Evolutionary conservation across 257 asterid species (phyloP).

Genomic region (Galeopsis tetrahit): DNA sequence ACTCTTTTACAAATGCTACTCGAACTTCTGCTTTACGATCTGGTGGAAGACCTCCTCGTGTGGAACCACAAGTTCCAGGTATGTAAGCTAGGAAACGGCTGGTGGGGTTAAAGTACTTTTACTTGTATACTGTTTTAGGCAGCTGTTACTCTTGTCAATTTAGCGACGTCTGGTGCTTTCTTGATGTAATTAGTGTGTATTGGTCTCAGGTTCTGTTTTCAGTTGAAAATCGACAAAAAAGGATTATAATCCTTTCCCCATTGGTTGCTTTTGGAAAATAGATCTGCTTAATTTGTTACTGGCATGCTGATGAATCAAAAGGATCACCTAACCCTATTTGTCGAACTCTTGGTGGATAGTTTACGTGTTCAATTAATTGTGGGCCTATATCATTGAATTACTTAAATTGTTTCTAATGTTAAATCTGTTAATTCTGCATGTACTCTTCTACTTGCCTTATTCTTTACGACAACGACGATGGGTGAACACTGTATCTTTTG

Average conservation of each 20-base stretch:
- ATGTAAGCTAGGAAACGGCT: constrained; percentile 1
- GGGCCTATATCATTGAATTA: background rate
- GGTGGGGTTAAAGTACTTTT: background rate
- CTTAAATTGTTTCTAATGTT: background rate
- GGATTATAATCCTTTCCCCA: background rate
- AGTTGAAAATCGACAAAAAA: background rate
- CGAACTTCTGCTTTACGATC: constrained; percentile 3
- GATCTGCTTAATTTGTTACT: background rate
- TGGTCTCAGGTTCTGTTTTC: background rate
- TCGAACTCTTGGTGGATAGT: background rate
- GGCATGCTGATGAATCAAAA: background rate
- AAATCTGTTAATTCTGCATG: background rate
- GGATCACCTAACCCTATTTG: background rate
- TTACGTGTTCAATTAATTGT: background rate
- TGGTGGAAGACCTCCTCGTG: constrained; percentile 13
- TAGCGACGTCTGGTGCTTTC: background rate
- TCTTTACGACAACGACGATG: background rate
- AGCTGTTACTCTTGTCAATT: background rate
- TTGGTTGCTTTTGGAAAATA: background rate
- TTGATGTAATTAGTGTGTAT: too few relatives aligned
- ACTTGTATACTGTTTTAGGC: background rate
- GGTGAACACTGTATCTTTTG: background rate
- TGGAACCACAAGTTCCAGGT: constrained; percentile 3
- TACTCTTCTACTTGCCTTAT: background rate
- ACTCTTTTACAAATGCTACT: background rate